Conservation (phyloP, 345 rosid genomes). For the Passiflora organensis region DNA sequence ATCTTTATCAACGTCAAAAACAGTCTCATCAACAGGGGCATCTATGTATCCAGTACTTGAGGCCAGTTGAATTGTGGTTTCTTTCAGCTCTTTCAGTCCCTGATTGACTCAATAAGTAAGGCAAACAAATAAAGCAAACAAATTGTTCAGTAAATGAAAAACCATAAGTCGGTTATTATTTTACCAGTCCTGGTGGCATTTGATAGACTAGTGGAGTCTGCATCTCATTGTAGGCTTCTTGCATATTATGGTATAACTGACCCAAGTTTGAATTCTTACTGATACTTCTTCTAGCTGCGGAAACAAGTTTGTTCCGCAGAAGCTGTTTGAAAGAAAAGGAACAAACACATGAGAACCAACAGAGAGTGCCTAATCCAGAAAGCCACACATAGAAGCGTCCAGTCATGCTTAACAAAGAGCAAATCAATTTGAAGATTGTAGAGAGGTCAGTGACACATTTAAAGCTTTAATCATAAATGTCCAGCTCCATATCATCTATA, state of each 20-base stretch:
- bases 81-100: conserved; percentile 87
- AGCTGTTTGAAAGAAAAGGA: conserved; percentile 43
- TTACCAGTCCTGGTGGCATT: conserved; percentile 46
- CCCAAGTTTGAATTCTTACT: conserved; percentile 68
- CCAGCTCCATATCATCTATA: too few species aligned
- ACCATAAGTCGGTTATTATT: conserved; percentile 9
- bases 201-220: conserved; percentile 84
- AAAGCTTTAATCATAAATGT: too few species aligned
- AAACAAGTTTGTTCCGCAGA: conserved; percentile 69
- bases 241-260: conserved; percentile 78
- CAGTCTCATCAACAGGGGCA: conserved; percentile 75
- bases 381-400: too few species aligned
- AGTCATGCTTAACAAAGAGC: too few species aligned
- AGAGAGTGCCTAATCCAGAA: too few species aligned
- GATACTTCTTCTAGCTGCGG: conserved; percentile 61
- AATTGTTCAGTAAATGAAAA: not conserved
- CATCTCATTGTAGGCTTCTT: conserved; percentile 73
- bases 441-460: too few species aligned
- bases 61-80: conserved; percentile 69
- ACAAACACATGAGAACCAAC: conserved; percentile 10
- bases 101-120: conserved; percentile 29
- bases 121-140: conserved; percentile 6
- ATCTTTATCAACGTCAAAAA: conserved; percentile 84
- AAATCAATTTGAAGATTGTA: too few species aligned
- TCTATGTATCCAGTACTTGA: conserved; percentile 72